Percentiles rank a stretch among this genome's conserved stretches.
phyloP scores from a whole-genome alignment of 1,139 yeast genomes.

The Suhomyces chickasaworum region DNA sequence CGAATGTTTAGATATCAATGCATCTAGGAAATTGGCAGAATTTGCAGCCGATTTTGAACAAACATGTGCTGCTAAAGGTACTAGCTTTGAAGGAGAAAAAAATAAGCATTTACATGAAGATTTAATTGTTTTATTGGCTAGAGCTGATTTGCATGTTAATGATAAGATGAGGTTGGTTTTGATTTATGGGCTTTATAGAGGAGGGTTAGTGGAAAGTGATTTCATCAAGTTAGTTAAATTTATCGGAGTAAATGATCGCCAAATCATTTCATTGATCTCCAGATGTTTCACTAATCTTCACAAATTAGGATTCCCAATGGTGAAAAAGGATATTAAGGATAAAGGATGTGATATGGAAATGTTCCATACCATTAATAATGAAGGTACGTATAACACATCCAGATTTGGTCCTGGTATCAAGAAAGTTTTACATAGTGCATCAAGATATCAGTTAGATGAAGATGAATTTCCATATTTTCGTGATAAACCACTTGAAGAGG shows the following conservation, averaged over 20 bases:
- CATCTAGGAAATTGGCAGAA: conserved; percentile 57
- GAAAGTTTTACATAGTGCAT: conserved; percentile 52
- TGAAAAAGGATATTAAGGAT: conserved; percentile 52
- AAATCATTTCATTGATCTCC: conserved; percentile 47
- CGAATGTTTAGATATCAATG: conserved; percentile 55
- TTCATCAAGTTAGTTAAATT: conserved; percentile 70
- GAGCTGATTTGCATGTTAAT: conserved; percentile 51
- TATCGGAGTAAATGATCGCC: conserved; percentile 62
- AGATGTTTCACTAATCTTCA: conserved; percentile 65
- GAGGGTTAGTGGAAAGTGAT: conserved; percentile 80
- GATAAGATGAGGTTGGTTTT: conserved; percentile 81
- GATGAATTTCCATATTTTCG: conserved; percentile 71
- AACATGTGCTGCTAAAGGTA: conserved; percentile 72
- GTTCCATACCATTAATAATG: conserved; percentile 68
- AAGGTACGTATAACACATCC: conserved; percentile 70
- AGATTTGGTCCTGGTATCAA: conserved; percentile 75
- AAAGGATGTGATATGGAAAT: conserved; percentile 43
- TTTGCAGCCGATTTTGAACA: conserved; percentile 72
- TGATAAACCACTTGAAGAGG: conserved; percentile 71
- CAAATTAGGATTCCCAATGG: conserved; percentile 64
- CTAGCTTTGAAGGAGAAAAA: conserved; percentile 68
- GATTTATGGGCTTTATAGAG: conserved; percentile 77
- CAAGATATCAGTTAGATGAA: conserved; percentile 53
- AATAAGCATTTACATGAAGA: conserved; percentile 68
- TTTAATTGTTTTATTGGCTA: conserved; percentile 58